phyloP scores from a whole-genome alignment of 1,284 basidiomycete genomes.

The Rhizopogon parksii region DNA sequence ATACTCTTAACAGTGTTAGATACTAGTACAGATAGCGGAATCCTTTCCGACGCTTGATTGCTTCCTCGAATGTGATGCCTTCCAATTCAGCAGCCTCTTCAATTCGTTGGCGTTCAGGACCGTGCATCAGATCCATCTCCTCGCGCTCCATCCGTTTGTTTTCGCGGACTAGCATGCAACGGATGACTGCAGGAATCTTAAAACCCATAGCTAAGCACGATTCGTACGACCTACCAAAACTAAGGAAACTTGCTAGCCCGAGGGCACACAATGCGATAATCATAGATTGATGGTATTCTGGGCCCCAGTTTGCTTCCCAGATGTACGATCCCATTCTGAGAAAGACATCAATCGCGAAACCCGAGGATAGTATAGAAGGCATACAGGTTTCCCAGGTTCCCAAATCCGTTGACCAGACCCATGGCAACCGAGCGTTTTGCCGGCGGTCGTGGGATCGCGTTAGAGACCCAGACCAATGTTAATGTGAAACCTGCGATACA shows the following conservation, averaged over 20 bases:
- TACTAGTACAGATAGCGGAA: slow-evolving; percentile 39
- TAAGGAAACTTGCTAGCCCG: slow-evolving; percentile 32
- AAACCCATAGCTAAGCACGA: slow-evolving; percentile 4
- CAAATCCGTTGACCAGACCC: slow-evolving; percentile 28
- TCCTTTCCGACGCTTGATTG: slow-evolving; percentile 42
- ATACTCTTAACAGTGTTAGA: slow-evolving; percentile 16
- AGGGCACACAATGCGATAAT: slow-evolving; percentile 40
- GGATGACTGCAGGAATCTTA: slow-evolving; percentile 31
- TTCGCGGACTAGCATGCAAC: slow-evolving; percentile 38
- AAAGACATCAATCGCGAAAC: neutral
- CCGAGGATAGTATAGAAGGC: slow-evolving; percentile 20
- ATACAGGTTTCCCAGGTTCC: slow-evolving; percentile 28
- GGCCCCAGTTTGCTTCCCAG: slow-evolving; percentile 46
- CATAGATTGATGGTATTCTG: slow-evolving; percentile 48
- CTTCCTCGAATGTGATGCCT: slow-evolving; percentile 45
- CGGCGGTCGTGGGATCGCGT: slow-evolving; percentile 58
- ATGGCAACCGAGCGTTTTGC: slow-evolving; percentile 49
- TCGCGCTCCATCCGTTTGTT: slow-evolving; percentile 41
- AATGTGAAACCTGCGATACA: slow-evolving; percentile 45
- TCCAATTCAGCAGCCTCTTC: slow-evolving; percentile 46
- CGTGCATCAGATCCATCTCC: slow-evolving; percentile 37
- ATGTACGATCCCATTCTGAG: slow-evolving; percentile 45
- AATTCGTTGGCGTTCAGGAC: slow-evolving; percentile 35
- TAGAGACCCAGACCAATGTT: slow-evolving; percentile 58
- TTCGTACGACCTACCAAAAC: slow-evolving; percentile 30